Evolutionary conservation across 2,329 filamentous ascomycete species (phyloP), one percentile per base, ranked within the genome.

Genomic region (Exutisphaerella laricina): DNA sequence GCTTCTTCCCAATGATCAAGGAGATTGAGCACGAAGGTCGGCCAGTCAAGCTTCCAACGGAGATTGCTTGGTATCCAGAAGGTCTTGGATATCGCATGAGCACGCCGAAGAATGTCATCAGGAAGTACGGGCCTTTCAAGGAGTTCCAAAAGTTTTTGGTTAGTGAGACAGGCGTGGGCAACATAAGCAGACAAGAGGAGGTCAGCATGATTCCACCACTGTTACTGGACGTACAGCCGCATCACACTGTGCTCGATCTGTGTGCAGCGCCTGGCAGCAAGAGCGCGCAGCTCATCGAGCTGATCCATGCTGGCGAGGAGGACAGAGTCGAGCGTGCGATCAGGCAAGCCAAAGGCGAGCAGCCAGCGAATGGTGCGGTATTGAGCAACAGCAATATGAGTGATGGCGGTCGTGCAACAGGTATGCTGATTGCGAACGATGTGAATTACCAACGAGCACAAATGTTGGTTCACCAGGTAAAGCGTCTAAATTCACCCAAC

Each of bases 171-270:
- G 88, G 85, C 43, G 88, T 97, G 16, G 92, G 92, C 58, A 98
- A 97, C 66, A 97, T 98, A 59, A 95, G 86, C 67, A 81, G 92
- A 58, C 92, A 98, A 68, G 92, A 98, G 70, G 84, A 95, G 32
- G 92, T 98, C 60, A 95, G 88, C 71, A 98, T 98, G 92, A 97
- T 98, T 50, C 92, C 92, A 18, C 92, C 92, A 18, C 77, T 97
- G 56, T 74, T 97, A 57, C 85, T 98, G 73, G 89, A 97, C 59
- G 75, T 97, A 38, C 80, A 80, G 56, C 89, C 92, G 4, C 87
- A 89, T 40, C 94, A 96, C 83, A 85, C 84, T 1, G 89, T 96
- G 7, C 71, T 98, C 56, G 92, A 98, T 66, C 82, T 98, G 72
- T 98, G 92, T 68, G 92, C 92, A 46, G 92, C 92, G 1, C 92